These are phyloP conservation scores for Talaromyces funiculosus DNA, from an alignment of 2,329 filamentous ascomycete genomes.

Conservation along the genomic window DNA sequence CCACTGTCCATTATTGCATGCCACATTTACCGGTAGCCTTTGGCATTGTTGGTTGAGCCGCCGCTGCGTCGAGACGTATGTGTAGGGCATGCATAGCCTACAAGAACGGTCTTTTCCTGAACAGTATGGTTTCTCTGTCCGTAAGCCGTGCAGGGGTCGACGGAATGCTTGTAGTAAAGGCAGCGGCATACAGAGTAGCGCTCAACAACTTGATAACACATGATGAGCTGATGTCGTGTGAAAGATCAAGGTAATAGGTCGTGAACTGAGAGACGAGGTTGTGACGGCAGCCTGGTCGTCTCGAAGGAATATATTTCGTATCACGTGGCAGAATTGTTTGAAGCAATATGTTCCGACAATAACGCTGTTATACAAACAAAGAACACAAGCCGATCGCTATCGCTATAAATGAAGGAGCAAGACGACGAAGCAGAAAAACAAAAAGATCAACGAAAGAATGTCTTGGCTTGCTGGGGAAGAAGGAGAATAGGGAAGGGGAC, in stretches of 20 bases:
- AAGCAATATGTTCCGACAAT: neutral
- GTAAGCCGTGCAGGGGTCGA: conserved; percentile 74
- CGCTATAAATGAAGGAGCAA: conserved; percentile 2
- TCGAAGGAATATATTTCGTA: conserved; percentile 1
- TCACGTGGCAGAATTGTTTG: neutral
- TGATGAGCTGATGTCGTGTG: conserved; percentile 37
- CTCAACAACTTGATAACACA: conserved; percentile 86
- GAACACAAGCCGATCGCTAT: neutral
- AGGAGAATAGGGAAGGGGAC: neutral
- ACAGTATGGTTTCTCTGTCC: conserved; percentile 66
- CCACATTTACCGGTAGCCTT: conserved; percentile 17
- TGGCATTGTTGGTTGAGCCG: conserved; percentile 17
- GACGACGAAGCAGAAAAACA: neutral
- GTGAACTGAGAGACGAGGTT: neutral
- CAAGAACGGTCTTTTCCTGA: conserved; percentile 69
- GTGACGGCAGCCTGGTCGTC: neutral
- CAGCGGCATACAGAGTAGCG: conserved; percentile 82
- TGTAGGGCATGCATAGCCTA: conserved; percentile 69
- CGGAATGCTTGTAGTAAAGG: conserved; percentile 78
- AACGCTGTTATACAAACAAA: neutral
- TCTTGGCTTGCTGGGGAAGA: conserved; percentile 3
- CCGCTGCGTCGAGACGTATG: conserved; percentile 38
- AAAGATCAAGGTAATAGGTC: neutral
- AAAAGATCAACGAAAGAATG: conserved; percentile 7
- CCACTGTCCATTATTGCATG: neutral